These are phyloP conservation scores for Haberlea rhodopensis DNA, from an alignment of 257 asterid species.

Conservation along the genomic window DNA sequence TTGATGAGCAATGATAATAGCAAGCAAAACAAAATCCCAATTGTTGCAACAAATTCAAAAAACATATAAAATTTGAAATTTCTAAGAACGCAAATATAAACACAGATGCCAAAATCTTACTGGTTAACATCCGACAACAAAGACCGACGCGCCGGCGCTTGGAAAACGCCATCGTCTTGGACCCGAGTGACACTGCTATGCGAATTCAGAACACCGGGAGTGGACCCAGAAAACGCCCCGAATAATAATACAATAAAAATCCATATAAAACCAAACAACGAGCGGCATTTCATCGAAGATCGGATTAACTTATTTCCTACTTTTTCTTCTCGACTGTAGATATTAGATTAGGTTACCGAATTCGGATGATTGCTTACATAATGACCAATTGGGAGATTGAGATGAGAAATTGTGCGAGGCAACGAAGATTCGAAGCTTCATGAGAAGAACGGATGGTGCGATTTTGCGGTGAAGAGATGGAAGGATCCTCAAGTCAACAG, in stretches of 20 bases:
- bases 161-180: conserved; percentile 28
- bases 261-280: conserved; percentile 25
- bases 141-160: conserved; percentile 50
- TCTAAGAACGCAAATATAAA: neutral
- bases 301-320: conserved; percentile 10
- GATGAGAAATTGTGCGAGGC: conserved; percentile 22
- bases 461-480: no score
- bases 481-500: no score
- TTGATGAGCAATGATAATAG: no score
- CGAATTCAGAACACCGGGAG: conserved; percentile 28
- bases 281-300: conserved; percentile 40
- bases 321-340: conserved; percentile 8
- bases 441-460: no score
- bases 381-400: conserved; percentile 22
- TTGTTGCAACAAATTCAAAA: neutral
- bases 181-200: conserved; percentile 25
- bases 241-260: conserved; percentile 10
- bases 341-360: neutral
- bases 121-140: conserved; percentile 40
- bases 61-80: neutral
- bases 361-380: conserved; percentile 1
- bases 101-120: conserved; percentile 32
- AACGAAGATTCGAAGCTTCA: conserved; percentile 55
- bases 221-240: conserved; percentile 26
- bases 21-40: no score